Percentiles rank a stretch among this genome's conserved stretches.
Conservation (phyloP, 306 rosid genomes). For the Cicer yamashitae region DNA sequence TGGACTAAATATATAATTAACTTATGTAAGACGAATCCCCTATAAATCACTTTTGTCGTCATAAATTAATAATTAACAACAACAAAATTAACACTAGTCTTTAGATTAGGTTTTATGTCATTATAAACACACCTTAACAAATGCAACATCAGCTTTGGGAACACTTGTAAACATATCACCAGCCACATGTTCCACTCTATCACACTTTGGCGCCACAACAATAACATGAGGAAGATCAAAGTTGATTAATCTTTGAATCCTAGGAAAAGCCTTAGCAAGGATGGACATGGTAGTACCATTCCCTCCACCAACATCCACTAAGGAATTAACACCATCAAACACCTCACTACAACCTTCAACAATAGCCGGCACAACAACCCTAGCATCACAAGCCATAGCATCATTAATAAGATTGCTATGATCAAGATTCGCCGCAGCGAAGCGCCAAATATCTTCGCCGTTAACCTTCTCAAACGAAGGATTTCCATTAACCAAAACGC, state of each 20-base stretch:
- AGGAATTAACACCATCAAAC: conserved; percentile 51
- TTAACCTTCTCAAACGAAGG: conserved; percentile 50
- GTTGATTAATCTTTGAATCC: conserved; percentile 58
- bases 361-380: conserved; percentile 42
- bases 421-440: conserved; percentile 38
- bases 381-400: conserved; percentile 69
- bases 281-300: conserved; percentile 56
- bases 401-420: conserved; percentile 61
- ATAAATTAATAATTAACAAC: too few relatives aligned
- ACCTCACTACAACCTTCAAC: conserved; percentile 49
- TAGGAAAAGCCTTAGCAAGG: conserved; percentile 52
- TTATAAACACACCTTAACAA: conserved; percentile 53
- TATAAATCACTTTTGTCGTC: too few relatives aligned
- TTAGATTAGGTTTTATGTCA: too few relatives aligned
- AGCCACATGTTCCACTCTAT: conserved; percentile 52
- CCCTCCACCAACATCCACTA: conserved; percentile 90
- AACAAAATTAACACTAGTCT: too few relatives aligned
- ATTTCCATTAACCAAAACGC: conserved; percentile 23
- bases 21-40: too few relatives aligned
- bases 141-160: conserved; percentile 75
- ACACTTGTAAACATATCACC: conserved; percentile 72
- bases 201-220: conserved; percentile 30
- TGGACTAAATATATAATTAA: too few relatives aligned
- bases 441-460: conserved; percentile 65
- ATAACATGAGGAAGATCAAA: conserved; percentile 79